Base-by-base conservation (phyloP, 306 rosid species). In the Corylus avellana region DNA sequence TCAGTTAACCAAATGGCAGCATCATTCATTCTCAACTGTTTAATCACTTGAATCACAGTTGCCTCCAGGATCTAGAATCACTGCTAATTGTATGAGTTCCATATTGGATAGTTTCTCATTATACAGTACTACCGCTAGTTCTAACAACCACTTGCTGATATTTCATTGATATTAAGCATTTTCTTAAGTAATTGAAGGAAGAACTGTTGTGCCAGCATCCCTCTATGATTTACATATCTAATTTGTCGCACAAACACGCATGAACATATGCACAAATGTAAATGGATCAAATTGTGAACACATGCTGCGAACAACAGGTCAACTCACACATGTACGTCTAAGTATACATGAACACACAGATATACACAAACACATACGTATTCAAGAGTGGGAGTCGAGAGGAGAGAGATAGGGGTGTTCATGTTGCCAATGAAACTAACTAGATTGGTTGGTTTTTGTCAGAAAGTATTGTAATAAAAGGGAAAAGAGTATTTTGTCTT, bases 21-120 rank as follows among this genome's bases (percentile, higher is more conserved):
- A 77, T 85, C 98, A 62, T 86, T 78, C 88, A 90, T 84, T 85
- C 86, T 91, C 86, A 93, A 75, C 84, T 89, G 97, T 66, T 88
- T 95, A 73, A 89, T 84, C 78, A 85, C 98, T 89, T 91, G 99
- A 77, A 84, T 83, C 82, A 93, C 88, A 22, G 92, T 91, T 32
- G 94, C 94, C 88, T 93, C 96, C 61, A 91, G 82, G 83, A 95
- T 92, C 99, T 95, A 88, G 57, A 93, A 85, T 75, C 78, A 86
- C 86, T 82, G 85, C 85, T 74, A 79, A 87, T 73, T 83, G 59
- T 80, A 78, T 88, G 82, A 94, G 91, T 88, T 68, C 76, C 78
- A 86, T 77, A 85, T 67, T 17, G 72, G 16, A 67, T 39, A 39
- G 42, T 32, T 67, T 62, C 49, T 9, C n/a, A 42, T 3, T 7